Evolutionary conservation across 495 filamentous ascomycete species (phyloP), one percentile per base, ranked within the genome.

Genomic region (Podospora appendiculata): DNA sequence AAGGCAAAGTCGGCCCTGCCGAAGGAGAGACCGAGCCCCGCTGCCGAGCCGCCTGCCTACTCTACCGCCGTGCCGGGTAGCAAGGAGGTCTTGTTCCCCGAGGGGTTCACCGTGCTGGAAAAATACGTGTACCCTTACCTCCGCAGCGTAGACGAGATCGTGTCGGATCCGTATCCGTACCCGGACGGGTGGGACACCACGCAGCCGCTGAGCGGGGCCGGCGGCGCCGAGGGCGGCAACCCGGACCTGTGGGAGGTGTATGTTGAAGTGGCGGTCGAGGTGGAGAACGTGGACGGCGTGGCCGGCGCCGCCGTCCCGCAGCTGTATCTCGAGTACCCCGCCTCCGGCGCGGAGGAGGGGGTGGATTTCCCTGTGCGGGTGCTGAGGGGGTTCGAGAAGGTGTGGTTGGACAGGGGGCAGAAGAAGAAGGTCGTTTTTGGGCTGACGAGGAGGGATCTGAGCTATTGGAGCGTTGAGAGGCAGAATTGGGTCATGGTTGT

Each of bases 81-180:
- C n/a, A 62, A 70, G 25, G 75, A 79, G 34, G 79, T 78, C 8
- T 58, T 91, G 0, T 86, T 86, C 63, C 92, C 93, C 0, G 46
- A 61, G 0, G 80, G 70, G 3, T 85, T 95, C 65, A 74, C 73
- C n/a, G 75, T 72, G 39, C 66, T 98, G 11, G 69, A 75, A 17
- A 90, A 90, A 60, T 94, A 89, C 64, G 79, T 98, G 53, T 97
- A 98, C 62, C 90, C 93, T 0, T 98, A 95, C 59, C 78, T 96
- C 14, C 56, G 71, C 0, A 72, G 69, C 6, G 70, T 81, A 33
- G 79, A 83, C 18, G 73, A 80, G 8, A 77, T 85, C 45, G 76
- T 74, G 11, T 46, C 67, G 0, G 72, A 71, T n/a, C 67, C 69
- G 1, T 88, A 89, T 54, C 76, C 77, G 0, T 94, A 90, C 55